Base-by-base conservation (phyloP, 2,329 filamentous ascomycete species). In the Xylariaceae sp. region DNA sequence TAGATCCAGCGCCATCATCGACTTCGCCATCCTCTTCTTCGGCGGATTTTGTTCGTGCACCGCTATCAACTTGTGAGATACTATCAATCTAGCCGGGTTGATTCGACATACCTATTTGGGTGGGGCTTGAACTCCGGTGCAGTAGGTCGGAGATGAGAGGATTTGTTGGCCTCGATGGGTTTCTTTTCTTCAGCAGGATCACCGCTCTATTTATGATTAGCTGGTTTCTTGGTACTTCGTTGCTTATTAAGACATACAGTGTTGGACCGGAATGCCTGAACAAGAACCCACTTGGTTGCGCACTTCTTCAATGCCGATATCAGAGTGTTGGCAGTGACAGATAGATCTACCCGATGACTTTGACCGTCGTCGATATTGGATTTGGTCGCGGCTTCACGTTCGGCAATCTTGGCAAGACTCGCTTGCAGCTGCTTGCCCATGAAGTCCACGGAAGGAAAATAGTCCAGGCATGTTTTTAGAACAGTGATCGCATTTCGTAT, bases 401-500 rank as follows among this genome's bases (percentile, higher is more conserved):
- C 75, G 19, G 79, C 76, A 45, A 91, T 82, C n/a, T 73, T 75
- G 54, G 82, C 79, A 17, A 88, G 73, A 55, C 86, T 76, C 27
- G 77, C 72, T 23, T 78, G 75, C 50, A 85, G 82, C 54, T 79
- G 77, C 32, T 73, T 75, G 25, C 88, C 93, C 76, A 95, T 92
- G 65, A 89, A 93, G 60, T 95, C 89, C 47, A 97, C 81, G 14
- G 84, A 85, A 4, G 93, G 94, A 74, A 95, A 98, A 58, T 83
- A 78, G 40, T 89, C 82, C 20, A 88, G 79, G 38, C 95, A 76
- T 10, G 81, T 78, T 63, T 93, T 94, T 48, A 98, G 74, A 4
- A 97, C 77, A 47, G 86, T 93, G 55, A 97, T 94, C 36, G 90
- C 89, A 63, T 98, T 98, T 44, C 92, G 84, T 62, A 97, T 95